Conservation (phyloP, 1,139 yeast genomes). For the Suhomyces bokatorum region DNA sequence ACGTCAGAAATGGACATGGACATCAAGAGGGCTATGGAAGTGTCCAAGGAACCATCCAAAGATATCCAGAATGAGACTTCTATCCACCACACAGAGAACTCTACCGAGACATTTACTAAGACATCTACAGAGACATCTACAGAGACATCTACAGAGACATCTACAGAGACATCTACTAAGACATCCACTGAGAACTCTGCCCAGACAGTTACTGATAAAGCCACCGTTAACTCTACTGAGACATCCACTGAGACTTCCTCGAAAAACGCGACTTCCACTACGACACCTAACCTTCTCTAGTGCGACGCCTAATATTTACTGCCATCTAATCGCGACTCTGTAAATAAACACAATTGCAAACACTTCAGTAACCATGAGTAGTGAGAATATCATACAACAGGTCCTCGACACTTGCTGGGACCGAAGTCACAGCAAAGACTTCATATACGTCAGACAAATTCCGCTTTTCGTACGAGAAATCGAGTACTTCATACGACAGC, state of each 20-base stretch:
- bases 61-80: too few relatives aligned
- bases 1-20: too few relatives aligned
- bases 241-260: not conserved
- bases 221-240: not conserved
- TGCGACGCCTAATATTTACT: not conserved
- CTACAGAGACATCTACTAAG: not conserved
- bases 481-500: slow-evolving; percentile 24
- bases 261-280: not conserved
- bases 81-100: not conserved
- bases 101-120: not conserved
- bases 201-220: not conserved
- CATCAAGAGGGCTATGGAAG: too few relatives aligned
- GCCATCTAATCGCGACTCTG: not conserved
- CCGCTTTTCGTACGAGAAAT: slow-evolving; percentile 29
- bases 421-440: slow-evolving; percentile 18
- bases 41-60: not conserved
- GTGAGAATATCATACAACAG: slow-evolving; percentile 10
- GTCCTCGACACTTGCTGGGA: slow-evolving; percentile 35
- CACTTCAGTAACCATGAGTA: slow-evolving; percentile 1
- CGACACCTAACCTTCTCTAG: not conserved
- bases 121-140: not conserved
- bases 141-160: not conserved
- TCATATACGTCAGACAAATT: slow-evolving; percentile 32
- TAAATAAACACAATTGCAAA: not conserved
- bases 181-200: not conserved